Base-by-base conservation (phyloP, 352 stramenopile species). In the Globisporangium nagaii region DNA sequence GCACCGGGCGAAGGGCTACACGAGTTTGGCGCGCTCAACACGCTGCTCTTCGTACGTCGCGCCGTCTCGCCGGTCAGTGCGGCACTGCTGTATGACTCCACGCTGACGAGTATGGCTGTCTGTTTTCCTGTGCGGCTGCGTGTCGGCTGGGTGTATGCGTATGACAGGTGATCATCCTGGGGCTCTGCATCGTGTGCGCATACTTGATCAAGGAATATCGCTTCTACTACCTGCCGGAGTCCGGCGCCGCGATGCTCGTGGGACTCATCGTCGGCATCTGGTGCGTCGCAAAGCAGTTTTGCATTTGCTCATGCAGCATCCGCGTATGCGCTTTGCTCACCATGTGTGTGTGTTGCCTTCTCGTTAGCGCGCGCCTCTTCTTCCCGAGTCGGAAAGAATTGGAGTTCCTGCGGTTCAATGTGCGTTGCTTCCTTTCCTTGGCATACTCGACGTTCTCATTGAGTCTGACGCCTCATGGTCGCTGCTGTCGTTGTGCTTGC, bases 201-300 rank as follows among this genome's bases (percentile, higher is more conserved):
- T 97, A 97, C 61, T 54, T 97, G 51, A 93, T 96, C 70, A 92
- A 95, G 56, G 75, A 95, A 65, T 90, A 95, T 63, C 70, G 72
- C 28, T 95, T 96, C 60, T 95, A 94, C 55, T 96, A 96, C 62
- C 59, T 97, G 19, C 90, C 90, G 9, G 90, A 97, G 53, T 90
- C 70, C 7, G 90, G 86, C 3, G 92, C 90, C 28, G 86, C 94
- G 6, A 92, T 98, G 61, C 58, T 98, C 13, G 76, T 98, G 15
- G 92, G 94, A 24, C 70, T 96, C 35, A 72, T 96, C 35, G 83
- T 97, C 30, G 90, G 90, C 37, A 69, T 70, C 24, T 89, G 79
- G 79, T 86, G 57, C 28, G 68, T 55, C 15, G 12, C 10, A n/a
- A 40, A 25, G 4, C 1, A 22, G 5, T 40, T 3, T 17, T 43